Evolutionary conservation across 768 basidiomycete species (phyloP).

Genomic region (Leccinum broughii): DNA sequence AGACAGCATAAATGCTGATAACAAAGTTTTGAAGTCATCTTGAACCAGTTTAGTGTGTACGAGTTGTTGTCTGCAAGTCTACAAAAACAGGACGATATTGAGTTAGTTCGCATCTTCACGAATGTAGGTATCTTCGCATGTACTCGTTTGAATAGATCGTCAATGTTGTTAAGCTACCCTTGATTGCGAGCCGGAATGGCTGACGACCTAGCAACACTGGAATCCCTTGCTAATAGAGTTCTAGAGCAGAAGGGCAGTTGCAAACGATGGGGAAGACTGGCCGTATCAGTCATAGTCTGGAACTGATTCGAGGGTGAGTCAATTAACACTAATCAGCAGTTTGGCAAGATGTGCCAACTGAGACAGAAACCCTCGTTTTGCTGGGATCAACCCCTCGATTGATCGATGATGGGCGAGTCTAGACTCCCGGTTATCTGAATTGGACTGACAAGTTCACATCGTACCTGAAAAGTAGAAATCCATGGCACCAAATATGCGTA

Average conservation of each 20-base stretch:
- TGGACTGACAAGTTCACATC: background rate
- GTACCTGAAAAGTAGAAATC: background rate
- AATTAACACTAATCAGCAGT: background rate
- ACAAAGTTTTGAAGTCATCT: background rate
- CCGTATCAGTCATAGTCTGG: background rate
- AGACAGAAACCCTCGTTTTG: slow-evolving; percentile 11
- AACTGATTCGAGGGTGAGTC: slow-evolving; percentile 8
- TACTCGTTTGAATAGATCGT: slow-evolving; percentile 7
- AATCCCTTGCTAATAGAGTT: background rate
- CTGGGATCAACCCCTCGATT: background rate
- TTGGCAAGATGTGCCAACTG: background rate
- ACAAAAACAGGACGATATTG: background rate
- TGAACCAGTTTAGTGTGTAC: slow-evolving; percentile 14
- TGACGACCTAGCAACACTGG: background rate
- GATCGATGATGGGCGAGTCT: slow-evolving; percentile 16
- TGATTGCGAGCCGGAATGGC: background rate
- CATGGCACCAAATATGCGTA: background rate
- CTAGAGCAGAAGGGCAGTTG: background rate
- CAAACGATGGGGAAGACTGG: background rate
- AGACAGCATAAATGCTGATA: slow-evolving; percentile 28
- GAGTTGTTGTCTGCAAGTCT: slow-evolving; percentile 16
- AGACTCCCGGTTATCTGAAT: slow-evolving; percentile 1
- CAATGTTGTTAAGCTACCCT: no score
- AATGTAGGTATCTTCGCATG: slow-evolving; percentile 5
- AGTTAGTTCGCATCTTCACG: slow-evolving; percentile 1